phyloP scores from a whole-genome alignment of 163 green algal species.

The Scenedesmus sp. region DNA sequence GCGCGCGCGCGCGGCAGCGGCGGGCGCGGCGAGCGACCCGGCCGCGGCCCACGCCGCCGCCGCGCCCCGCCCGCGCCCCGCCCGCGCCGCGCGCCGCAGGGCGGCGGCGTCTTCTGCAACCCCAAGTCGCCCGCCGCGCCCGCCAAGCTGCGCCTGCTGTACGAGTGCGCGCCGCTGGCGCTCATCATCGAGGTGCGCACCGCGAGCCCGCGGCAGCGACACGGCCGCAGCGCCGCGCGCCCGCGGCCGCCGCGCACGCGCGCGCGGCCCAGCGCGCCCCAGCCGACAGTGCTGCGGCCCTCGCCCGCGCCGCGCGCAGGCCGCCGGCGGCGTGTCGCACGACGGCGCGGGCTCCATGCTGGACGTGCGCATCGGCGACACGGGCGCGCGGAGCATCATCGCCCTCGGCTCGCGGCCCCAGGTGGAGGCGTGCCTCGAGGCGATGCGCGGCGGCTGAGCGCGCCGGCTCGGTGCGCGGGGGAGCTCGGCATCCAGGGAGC shows the following conservation, averaged over 20 bases:
- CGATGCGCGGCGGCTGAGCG: conserved; percentile 59
- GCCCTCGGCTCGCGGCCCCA: conserved; percentile 70
- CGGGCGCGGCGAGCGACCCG: too few species aligned
- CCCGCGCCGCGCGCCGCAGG: conserved; percentile 58
- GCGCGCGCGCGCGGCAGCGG: too few species aligned
- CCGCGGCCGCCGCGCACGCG: too few species aligned
- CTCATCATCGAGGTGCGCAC: conserved; percentile 68
- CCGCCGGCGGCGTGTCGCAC: conserved; percentile 75
- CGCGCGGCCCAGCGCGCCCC: too few species aligned
- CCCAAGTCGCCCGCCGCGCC: conserved; percentile 67
- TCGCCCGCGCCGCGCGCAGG: conserved; percentile 61
- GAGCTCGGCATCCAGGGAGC: too few species aligned
- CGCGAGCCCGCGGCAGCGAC: background rate
- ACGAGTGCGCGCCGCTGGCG: conserved; percentile 82
- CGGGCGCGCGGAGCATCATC: conserved; percentile 55
- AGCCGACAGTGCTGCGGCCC: too few species aligned
- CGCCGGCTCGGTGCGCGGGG: too few species aligned
- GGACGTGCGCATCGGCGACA: conserved; percentile 54
- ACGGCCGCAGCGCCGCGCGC: too few species aligned
- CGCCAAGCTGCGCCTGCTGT: conserved; percentile 89
- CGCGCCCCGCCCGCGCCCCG: background rate
- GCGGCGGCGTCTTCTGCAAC: conserved; percentile 91
- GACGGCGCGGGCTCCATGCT: conserved; percentile 60
- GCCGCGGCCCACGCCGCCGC: too few species aligned
- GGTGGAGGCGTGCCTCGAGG: conserved; percentile 69